Percentiles rank a stretch among this genome's conserved stretches.
Evolutionary conservation across 2,329 filamentous ascomycete genomes (phyloP).

Genomic region (Boeremia lycopersici): DNA sequence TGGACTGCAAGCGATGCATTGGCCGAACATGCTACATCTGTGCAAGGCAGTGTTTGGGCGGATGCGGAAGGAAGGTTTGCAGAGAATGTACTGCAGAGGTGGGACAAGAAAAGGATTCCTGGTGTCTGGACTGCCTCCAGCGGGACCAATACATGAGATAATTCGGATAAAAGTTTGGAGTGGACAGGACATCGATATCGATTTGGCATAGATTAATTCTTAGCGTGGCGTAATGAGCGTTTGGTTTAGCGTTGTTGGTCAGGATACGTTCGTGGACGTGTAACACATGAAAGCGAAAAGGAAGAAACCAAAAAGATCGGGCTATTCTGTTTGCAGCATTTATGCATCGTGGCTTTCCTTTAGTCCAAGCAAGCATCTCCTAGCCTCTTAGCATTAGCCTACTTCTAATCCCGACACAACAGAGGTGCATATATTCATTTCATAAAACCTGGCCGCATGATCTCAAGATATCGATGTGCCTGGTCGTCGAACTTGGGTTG

Average conservation of each 20-base stretch:
- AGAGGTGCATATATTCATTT: too few relatives aligned
- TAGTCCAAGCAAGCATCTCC: too few relatives aligned
- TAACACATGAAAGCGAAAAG: neutral
- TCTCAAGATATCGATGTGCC: too few relatives aligned
- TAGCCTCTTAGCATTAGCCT: too few relatives aligned
- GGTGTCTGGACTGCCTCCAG: slow-evolving; percentile 65
- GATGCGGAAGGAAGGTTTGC: slow-evolving; percentile 61
- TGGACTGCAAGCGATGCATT: slow-evolving; percentile 67
- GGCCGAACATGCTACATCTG: slow-evolving; percentile 72
- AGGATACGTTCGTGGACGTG: neutral
- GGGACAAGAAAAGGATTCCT: slow-evolving; percentile 67
- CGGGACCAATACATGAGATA: slow-evolving; percentile 27
- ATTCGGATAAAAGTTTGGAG: slow-evolving; percentile 2
- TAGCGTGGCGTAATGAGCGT: slow-evolving; percentile 17
- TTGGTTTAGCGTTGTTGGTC: slow-evolving; percentile 1
- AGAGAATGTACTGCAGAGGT: slow-evolving; percentile 72
- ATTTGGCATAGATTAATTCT: slow-evolving; percentile 3
- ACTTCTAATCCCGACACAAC: too few relatives aligned
- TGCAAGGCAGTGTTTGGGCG: slow-evolving; percentile 65
- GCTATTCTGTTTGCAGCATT: neutral
- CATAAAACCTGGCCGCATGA: too few relatives aligned
- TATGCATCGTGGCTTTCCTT: neutral
- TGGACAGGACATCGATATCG: neutral
- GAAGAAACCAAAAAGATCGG: neutral
- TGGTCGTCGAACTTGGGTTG: too few relatives aligned